Evolutionary conservation across 148 eudicot species (phyloP).

Genomic region (Rhododendron griersonianum): DNA sequence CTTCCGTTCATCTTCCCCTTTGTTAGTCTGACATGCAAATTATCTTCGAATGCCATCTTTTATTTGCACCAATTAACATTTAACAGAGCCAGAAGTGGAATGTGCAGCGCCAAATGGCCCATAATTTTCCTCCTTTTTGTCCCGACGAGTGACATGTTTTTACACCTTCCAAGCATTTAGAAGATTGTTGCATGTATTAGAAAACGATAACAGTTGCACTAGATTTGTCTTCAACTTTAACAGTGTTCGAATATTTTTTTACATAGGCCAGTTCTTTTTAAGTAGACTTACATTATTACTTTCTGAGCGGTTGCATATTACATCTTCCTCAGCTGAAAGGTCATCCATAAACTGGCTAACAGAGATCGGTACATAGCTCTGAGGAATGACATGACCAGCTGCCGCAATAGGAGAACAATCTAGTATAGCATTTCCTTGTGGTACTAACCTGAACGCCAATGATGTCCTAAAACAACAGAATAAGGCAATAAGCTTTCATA

Average conservation of each 20-base stretch:
- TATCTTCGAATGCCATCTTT: neutral
- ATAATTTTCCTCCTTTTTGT: neutral
- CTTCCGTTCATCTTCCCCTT: neutral
- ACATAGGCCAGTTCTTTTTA: neutral
- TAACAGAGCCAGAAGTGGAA: neutral
- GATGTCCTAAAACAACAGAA: conserved; percentile 56
- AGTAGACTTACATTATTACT: conserved; percentile 47
- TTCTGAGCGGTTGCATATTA: conserved; percentile 44
- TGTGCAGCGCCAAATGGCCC: neutral
- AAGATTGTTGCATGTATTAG: neutral
- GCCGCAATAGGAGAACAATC: conserved; percentile 69
- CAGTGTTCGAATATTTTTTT: neutral
- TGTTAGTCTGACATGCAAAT: neutral
- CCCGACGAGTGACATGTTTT: neutral
- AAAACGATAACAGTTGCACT: neutral
- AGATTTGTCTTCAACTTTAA: neutral
- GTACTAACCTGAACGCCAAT: conserved; percentile 80
- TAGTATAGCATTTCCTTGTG: conserved; percentile 74
- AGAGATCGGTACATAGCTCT: conserved; percentile 70
- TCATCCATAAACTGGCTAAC: conserved; percentile 96
- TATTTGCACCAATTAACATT: neutral
- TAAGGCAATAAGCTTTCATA: conserved; percentile 3
- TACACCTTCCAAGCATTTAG: neutral
- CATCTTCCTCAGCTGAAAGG: conserved; percentile 73
- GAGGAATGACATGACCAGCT: conserved; percentile 90